Evolutionary conservation across 345 rosid genomes (phyloP), one percentile per base, ranked within the genome.

Genomic region (Eucalyptus viminalis): DNA sequence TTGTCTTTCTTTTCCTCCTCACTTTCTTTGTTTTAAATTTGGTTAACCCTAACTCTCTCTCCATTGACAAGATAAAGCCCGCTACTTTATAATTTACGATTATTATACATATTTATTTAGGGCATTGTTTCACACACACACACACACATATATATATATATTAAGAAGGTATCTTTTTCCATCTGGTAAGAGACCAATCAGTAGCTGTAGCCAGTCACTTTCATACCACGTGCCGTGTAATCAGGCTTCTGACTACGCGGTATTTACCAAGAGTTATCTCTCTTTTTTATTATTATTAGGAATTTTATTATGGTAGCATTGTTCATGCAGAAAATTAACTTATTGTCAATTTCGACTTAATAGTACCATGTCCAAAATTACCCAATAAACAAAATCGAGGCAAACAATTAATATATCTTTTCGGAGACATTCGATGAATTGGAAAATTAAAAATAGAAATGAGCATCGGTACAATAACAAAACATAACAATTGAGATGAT

Each of bases 381-480:
- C 27, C 7, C 27, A 13, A 72, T 0, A 34, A 15, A 17, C 5
- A 3, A 69, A 69, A 16, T 34, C 22, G 4, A 17, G 44, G 80
- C 21, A 5, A 69, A 24, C 8, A 21, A 11, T 37, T 76, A 76
- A 21, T 2, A 24, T 19, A 25, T 11, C 3, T 76, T 22, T 76
- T 19, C 0, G 0, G 9, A 72, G 25, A 37, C 24, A 72, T 72
- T 72, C 14, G 1, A 21, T 19, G 22, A 72, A 72, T 21, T 10
- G 8, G 2, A 10, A 37, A 72, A 10, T 6, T 53, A 0, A 10
- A 19, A 14, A 65, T 43, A 14, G 21, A n/a, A n/a, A 7, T 0
- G 4, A 25, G 67, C 31, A 1, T 60, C 4, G 1, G 5, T 62
- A 14, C 3, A 0, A 29, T 14, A 29, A 62, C 3, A n/a, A 0